phyloP scores from a whole-genome alignment of 352 stramenopile genomes.

The Phytopythium cucurbitacearum region DNA sequence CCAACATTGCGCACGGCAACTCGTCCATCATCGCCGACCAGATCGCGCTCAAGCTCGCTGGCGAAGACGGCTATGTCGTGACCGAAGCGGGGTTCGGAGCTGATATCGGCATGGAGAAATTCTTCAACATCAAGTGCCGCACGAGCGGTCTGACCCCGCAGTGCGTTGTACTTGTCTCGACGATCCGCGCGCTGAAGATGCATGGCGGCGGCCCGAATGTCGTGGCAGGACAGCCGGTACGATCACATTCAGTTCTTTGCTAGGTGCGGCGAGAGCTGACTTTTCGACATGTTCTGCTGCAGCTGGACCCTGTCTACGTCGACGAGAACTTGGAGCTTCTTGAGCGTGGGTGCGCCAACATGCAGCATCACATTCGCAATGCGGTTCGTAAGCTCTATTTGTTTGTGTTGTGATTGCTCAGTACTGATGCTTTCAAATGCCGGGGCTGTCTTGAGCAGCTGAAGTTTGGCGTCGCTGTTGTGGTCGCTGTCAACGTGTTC shows the following conservation, averaged over 20 bases:
- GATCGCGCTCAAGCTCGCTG: slow-evolving; percentile 92
- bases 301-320: slow-evolving; percentile 89
- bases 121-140: slow-evolving; percentile 99
- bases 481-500: slow-evolving; percentile 94
- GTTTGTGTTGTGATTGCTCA: neutral
- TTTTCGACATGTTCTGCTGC: neutral
- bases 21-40: slow-evolving; percentile 97
- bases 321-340: slow-evolving; percentile 96
- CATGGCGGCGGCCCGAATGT: slow-evolving; percentile 97
- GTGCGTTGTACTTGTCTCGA: slow-evolving; percentile 97
- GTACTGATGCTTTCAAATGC: neutral
- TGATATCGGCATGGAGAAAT: slow-evolving; percentile 97
- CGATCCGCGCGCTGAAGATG: slow-evolving; percentile 98
- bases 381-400: slow-evolving; percentile 41
- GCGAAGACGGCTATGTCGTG: slow-evolving; percentile 95
- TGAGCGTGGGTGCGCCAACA: slow-evolving; percentile 88
- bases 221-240: slow-evolving; percentile 89
- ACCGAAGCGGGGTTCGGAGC: slow-evolving; percentile 98
- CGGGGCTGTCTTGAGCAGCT: slow-evolving; percentile 10
- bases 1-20: slow-evolving; percentile 97
- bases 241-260: slow-evolving; percentile 6
- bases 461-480: slow-evolving; percentile 93
- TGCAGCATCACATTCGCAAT: slow-evolving; percentile 96
- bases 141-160: slow-evolving; percentile 93
- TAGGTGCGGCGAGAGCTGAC: slow-evolving; percentile 1